Conservation (phyloP, 148 eudicot genomes). For the Camellia lanceoleosa region DNA sequence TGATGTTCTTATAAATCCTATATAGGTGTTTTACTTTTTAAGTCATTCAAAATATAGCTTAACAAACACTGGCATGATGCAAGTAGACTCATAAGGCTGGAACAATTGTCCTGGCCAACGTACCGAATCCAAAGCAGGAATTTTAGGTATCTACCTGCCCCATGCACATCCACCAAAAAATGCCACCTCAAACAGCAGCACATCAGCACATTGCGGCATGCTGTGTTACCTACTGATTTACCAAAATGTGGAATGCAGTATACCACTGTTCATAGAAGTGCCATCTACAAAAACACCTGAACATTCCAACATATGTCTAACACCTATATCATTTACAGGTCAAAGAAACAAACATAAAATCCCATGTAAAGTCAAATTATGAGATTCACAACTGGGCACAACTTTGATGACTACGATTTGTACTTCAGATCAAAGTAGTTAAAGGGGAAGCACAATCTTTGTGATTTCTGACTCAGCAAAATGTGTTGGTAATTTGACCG, state of each 20-base stretch:
- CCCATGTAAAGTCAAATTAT: background rate
- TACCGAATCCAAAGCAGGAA: background rate
- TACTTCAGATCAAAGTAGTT: background rate
- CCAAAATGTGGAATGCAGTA: background rate
- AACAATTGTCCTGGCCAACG: background rate
- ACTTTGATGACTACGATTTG: background rate
- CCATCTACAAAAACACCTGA: background rate
- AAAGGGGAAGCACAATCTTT: background rate
- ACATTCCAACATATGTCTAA: background rate
- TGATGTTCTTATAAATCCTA: background rate
- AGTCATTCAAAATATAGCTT: background rate
- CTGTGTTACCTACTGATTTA: background rate
- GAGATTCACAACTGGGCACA: background rate
- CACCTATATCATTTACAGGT: background rate
- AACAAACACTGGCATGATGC: background rate
- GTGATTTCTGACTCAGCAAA: conserved; percentile 1
- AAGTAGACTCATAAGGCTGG: background rate
- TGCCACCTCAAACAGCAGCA: conserved; percentile 1
- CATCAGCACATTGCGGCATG: background rate
- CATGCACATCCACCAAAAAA: background rate
- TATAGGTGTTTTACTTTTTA: background rate
- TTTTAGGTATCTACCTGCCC: background rate
- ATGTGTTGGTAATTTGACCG: background rate
- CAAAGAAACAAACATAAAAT: background rate
- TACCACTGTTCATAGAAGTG: background rate